These are phyloP conservation scores for Isoetes taiwanensis DNA, from an alignment of 75 land plant species.

Conservation along the genomic window DNA sequence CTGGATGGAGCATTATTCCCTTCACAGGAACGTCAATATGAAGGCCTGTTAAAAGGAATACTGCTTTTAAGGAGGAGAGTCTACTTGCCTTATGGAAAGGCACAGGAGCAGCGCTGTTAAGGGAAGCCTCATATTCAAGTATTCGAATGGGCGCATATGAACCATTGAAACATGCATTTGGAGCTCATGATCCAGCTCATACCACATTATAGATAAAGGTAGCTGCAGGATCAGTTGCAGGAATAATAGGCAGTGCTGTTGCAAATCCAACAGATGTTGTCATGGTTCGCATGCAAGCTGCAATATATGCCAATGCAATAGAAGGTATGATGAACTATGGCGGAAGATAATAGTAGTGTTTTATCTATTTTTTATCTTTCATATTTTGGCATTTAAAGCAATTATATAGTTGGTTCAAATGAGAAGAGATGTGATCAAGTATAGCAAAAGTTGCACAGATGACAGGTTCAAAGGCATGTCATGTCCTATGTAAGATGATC, in stretches of 20 bases:
- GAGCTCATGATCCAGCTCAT: conserved; percentile 29
- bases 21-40: conserved; percentile 22
- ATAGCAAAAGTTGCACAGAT: too few species aligned
- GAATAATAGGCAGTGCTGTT: conserved; percentile 34
- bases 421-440: too few species aligned
- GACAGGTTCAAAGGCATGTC: too few species aligned
- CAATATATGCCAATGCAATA: conserved; percentile 4
- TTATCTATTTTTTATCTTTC: too few species aligned
- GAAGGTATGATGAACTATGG: too few species aligned
- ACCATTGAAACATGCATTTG: conserved; percentile 32
- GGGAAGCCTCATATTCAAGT: conserved; percentile 39
- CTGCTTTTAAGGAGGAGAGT: conserved; percentile 26
- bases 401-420: too few species aligned
- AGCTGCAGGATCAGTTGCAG: conserved; percentile 28
- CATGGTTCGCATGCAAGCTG: conserved; percentile 40
- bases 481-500: too few species aligned
- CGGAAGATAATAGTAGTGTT: too few species aligned
- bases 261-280: conserved; percentile 42
- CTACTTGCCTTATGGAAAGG: conserved; percentile 31
- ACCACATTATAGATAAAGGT: conserved; percentile 35
- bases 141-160: conserved; percentile 40
- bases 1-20: conserved; percentile 35
- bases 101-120: conserved; percentile 33
- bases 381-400: too few species aligned
- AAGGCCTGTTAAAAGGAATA: conserved; percentile 23